Conservation (phyloP, 768 basidiomycete genomes). For the Boletus rex-veris region DNA sequence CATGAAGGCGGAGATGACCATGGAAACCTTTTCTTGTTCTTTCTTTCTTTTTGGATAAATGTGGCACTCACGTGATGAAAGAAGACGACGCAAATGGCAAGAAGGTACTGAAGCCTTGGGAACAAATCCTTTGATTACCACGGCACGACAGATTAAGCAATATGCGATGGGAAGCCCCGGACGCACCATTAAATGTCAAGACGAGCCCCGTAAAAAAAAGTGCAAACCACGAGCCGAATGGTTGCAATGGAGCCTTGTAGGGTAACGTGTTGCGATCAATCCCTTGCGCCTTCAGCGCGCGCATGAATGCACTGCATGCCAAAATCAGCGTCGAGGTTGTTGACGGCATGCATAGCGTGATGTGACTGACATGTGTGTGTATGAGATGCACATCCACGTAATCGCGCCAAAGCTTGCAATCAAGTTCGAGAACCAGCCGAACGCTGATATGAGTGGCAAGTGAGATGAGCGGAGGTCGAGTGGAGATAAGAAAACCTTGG, state of each 20-base stretch:
- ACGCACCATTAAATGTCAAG: conserved; percentile 52
- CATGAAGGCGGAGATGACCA: conserved; percentile 26
- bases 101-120: conserved; percentile 15
- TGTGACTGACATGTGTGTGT: conserved; percentile 24
- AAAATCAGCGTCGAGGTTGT: conserved; percentile 1
- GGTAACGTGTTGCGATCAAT: conserved; percentile 42
- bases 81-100: conserved; percentile 48
- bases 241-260: conserved; percentile 60
- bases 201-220: conserved; percentile 49
- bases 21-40: conserved; percentile 7
- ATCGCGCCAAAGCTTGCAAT: conserved; percentile 32
- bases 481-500: conserved; percentile 22
- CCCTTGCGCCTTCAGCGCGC: conserved; percentile 35
- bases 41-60: conserved; percentile 1
- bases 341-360: conserved; percentile 8
- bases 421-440: conserved; percentile 28
- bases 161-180: conserved; percentile 1
- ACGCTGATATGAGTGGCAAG: conserved; percentile 8
- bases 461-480: conserved; percentile 18
- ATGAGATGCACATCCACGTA: conserved; percentile 35
- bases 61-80: conserved; percentile 54
- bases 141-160: conserved; percentile 7
- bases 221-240: conserved; percentile 60
- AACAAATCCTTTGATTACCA: conserved; percentile 3
- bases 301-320: conserved; percentile 16